Conservation (phyloP, 345 rosid genomes). For the Geranium rotundifolium region DNA sequence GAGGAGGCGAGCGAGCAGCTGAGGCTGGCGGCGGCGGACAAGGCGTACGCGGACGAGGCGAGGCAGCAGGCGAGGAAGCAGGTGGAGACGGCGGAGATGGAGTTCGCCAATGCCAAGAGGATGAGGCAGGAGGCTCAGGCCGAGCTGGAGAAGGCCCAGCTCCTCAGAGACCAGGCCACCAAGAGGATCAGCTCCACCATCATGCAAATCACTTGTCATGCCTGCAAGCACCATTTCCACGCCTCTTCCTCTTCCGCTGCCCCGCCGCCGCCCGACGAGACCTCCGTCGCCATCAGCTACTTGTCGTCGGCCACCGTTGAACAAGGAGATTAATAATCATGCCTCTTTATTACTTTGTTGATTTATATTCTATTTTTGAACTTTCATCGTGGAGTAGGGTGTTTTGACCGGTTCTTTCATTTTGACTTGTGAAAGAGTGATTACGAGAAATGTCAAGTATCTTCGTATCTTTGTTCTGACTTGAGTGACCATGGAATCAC, state of each 20-base stretch:
- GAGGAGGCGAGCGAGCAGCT: slow-evolving; percentile 33
- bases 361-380: neutral
- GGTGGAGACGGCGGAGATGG: slow-evolving; percentile 70
- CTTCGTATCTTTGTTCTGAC: neutral
- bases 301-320: slow-evolving; percentile 26
- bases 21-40: slow-evolving; percentile 51
- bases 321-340: neutral
- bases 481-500: too few relatives aligned
- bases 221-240: slow-evolving; percentile 60
- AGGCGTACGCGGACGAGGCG: slow-evolving; percentile 46
- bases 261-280: slow-evolving; percentile 8
- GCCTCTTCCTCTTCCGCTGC: slow-evolving; percentile 5
- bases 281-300: slow-evolving; percentile 40
- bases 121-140: slow-evolving; percentile 71
- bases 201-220: slow-evolving; percentile 62
- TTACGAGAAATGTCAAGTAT: too few relatives aligned
- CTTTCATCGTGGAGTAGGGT: neutral
- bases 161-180: slow-evolving; percentile 47
- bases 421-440: neutral
- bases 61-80: slow-evolving; percentile 53
- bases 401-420: neutral
- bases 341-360: too few relatives aligned
- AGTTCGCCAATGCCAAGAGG: slow-evolving; percentile 64
- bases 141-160: slow-evolving; percentile 57
- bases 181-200: slow-evolving; percentile 54